Evolutionary conservation across 2,329 filamentous ascomycete species (phyloP).

Genomic region (Cladobotryum protrusum): DNA sequence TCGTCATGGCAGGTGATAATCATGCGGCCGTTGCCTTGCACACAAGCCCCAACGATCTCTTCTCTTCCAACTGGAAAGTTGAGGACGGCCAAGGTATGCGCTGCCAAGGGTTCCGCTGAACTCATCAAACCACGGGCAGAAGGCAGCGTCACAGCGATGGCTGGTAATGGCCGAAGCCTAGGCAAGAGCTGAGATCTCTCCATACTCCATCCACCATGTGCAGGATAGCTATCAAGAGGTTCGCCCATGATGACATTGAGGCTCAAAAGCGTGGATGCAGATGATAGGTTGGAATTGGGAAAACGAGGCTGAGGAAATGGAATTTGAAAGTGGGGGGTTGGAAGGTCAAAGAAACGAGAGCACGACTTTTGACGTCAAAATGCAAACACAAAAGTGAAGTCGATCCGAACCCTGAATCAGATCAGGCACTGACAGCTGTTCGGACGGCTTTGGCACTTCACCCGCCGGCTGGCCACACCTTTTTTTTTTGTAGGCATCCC

Average conservation of each 20-base stretch:
- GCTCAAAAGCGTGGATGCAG: too few species aligned
- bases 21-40: conserved; percentile 17
- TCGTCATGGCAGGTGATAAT: conserved; percentile 16
- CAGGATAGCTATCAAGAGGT: not conserved
- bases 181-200: not conserved
- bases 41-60: conserved; percentile 19
- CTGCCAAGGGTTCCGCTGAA: conserved; percentile 2
- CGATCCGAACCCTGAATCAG: conserved; percentile 7
- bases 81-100: conserved; percentile 6
- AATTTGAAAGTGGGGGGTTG: too few species aligned
- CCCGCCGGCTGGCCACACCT: conserved; percentile 4
- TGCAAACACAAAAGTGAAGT: not conserved
- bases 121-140: conserved; percentile 3
- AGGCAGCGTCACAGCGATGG: conserved; percentile 8
- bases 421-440: conserved; percentile 1
- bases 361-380: not conserved
- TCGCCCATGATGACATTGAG: not conserved
- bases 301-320: too few species aligned
- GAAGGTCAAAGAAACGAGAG: too few species aligned
- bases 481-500: not conserved
- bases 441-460: not conserved
- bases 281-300: too few species aligned
- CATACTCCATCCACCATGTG: not conserved
- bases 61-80: conserved; percentile 7
- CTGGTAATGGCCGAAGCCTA: not conserved